Evolutionary conservation across 306 rosid species (phyloP).

Genomic region (Cucurbita maxima): DNA sequence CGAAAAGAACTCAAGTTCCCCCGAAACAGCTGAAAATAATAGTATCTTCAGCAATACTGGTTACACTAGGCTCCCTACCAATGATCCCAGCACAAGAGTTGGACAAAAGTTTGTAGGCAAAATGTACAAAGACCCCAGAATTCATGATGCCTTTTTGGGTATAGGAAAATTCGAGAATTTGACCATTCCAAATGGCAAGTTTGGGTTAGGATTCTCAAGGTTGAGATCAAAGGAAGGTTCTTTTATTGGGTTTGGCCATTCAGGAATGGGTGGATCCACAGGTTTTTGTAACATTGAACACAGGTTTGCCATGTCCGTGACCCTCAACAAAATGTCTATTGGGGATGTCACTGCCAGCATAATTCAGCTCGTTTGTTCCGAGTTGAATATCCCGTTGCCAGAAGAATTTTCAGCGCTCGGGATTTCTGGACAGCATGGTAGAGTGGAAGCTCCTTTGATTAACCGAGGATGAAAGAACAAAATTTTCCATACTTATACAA

Average conservation of each 20-base stretch:
- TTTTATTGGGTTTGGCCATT: constrained; percentile 68
- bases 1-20: constrained; percentile 12
- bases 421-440: constrained; percentile 10
- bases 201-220: constrained; percentile 79
- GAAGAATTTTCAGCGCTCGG: constrained; percentile 28
- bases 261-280: constrained; percentile 95
- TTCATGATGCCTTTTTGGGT: constrained; percentile 75
- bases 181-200: constrained; percentile 32
- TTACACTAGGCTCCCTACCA: constrained; percentile 5
- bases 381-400: constrained; percentile 70
- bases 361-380: constrained; percentile 67
- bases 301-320: constrained; percentile 69
- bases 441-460: constrained; percentile 36
- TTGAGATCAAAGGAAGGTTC: constrained; percentile 41
- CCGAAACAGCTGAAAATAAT: not conserved
- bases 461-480: constrained; percentile 32
- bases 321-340: constrained; percentile 66
- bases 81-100: constrained; percentile 7
- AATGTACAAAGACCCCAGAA: constrained; percentile 44
- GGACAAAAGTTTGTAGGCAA: constrained; percentile 12
- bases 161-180: constrained; percentile 43
- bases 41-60: constrained; percentile 7
- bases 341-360: constrained; percentile 56
- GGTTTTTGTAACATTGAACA: constrained; percentile 58
- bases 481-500: not conserved